A percentile compares a stretch with the other conserved stretches of the same genome.
These are phyloP conservation scores for Lentinula aciculospora DNA, from an alignment of 768 basidiomycete species.

Conservation along the genomic window DNA sequence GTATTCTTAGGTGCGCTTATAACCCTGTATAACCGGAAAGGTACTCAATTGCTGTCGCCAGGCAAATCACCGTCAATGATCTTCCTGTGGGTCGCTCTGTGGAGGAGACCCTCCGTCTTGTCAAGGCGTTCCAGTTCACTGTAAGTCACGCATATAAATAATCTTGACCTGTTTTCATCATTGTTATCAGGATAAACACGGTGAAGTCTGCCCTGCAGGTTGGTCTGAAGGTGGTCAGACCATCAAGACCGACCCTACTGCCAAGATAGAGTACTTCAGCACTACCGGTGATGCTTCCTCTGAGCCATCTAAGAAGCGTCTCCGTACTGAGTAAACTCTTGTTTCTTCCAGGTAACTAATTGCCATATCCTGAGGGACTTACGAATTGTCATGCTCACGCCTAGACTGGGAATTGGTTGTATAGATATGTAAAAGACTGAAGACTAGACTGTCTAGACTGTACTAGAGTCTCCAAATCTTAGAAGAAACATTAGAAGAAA, in stretches of 20 bases:
- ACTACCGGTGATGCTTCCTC: slow-evolving; percentile 14
- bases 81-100: slow-evolving; percentile 94
- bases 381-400: slow-evolving; percentile 3
- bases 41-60: slow-evolving; percentile 17
- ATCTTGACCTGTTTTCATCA: not conserved
- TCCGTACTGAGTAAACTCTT: slow-evolving; percentile 9
- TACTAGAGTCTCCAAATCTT: not conserved
- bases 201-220: slow-evolving; percentile 90
- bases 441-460: not conserved
- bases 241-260: slow-evolving; percentile 75
- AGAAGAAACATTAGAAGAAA: not conserved
- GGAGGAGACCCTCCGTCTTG: slow-evolving; percentile 84
- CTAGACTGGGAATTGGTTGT: slow-evolving; percentile 1
- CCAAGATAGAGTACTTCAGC: slow-evolving; percentile 70
- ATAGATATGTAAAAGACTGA: slow-evolving; percentile 7
- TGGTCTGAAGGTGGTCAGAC: slow-evolving; percentile 82
- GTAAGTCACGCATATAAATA: slow-evolving; percentile 32
- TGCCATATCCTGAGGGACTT: not conserved
- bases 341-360: slow-evolving; percentile 9
- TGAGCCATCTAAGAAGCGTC: slow-evolving; percentile 10
- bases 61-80: slow-evolving; percentile 88
- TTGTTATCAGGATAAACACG: slow-evolving; percentile 66
- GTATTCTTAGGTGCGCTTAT: slow-evolving; percentile 51
- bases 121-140: slow-evolving; percentile 92
- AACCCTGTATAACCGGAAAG: not conserved